phyloP scores from a whole-genome alignment of 495 filamentous ascomycete species.

The Mycothermus thermophilus region DNA sequence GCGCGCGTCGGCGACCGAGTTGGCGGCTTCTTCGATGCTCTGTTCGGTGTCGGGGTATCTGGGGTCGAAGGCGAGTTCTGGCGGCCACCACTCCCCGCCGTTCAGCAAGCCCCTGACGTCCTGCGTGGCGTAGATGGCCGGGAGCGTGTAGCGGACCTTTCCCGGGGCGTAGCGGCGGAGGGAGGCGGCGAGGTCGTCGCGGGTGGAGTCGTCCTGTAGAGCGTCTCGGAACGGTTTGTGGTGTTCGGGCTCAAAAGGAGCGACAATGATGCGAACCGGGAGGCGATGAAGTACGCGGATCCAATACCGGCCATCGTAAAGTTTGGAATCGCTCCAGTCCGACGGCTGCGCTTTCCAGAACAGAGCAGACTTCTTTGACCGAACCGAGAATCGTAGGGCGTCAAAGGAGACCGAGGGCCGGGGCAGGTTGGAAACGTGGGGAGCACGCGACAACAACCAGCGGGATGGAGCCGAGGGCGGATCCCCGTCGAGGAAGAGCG shows the following conservation, averaged over 20 bases:
- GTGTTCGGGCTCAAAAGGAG: constrained; percentile 38
- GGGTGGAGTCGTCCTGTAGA: constrained; percentile 13
- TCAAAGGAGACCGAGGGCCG: constrained; percentile 9
- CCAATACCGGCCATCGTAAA: constrained; percentile 84
- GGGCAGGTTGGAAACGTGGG: constrained; percentile 20
- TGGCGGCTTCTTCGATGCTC: background rate
- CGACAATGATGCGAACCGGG: constrained; percentile 26
- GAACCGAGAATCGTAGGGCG: constrained; percentile 2
- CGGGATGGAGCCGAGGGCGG: too few relatives aligned
- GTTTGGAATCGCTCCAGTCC: constrained; percentile 30
- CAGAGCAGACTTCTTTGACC: background rate
- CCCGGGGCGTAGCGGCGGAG: constrained; percentile 35
- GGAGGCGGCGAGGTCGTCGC: constrained; percentile 16
- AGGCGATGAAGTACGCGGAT: constrained; percentile 40
- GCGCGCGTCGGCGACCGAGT: background rate
- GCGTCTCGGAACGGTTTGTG: constrained; percentile 29
- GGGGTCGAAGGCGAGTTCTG: background rate
- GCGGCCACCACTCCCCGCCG: constrained; percentile 13
- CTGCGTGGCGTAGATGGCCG: constrained; percentile 29
- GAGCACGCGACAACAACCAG: constrained; percentile 31
- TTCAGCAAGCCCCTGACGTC: constrained; percentile 9
- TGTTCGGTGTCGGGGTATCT: background rate
- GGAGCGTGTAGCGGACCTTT: constrained; percentile 40
- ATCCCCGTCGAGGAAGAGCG: constrained; percentile 18
- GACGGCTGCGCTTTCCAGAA: constrained; percentile 3